Percentiles rank a stretch among this genome's conserved stretches.
Conservation (phyloP, 192 early-diverging fungal genomes). For the Podila horticola region DNA sequence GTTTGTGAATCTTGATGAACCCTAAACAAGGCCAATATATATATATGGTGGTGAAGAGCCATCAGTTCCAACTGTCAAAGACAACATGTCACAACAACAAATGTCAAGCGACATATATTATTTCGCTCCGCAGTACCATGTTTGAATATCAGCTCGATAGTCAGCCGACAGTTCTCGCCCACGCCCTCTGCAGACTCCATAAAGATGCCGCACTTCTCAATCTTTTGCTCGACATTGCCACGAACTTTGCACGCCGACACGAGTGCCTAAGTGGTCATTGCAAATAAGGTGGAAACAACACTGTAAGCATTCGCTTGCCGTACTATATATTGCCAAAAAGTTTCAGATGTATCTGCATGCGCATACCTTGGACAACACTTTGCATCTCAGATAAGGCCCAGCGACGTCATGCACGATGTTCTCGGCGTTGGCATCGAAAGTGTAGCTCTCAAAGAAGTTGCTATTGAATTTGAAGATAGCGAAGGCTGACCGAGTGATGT, state of each 20-base stretch:
- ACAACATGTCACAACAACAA: not conserved
- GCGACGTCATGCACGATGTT: conserved; percentile 19
- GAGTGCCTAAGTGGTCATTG: conserved; percentile 14
- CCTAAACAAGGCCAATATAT: conserved; percentile 4
- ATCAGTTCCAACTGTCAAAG: not conserved
- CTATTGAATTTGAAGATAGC: conserved; percentile 63
- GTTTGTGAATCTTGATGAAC: conserved; percentile 48
- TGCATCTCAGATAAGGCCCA: conserved; percentile 38
- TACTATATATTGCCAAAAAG: not conserved
- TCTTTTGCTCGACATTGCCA: conserved; percentile 39
- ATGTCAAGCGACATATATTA: not conserved
- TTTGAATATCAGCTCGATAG: conserved; percentile 41
- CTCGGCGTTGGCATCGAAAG: conserved; percentile 36
- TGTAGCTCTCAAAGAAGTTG: conserved; percentile 75
- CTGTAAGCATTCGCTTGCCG: not conserved
- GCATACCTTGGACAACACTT: conserved; percentile 30
- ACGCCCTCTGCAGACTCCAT: conserved; percentile 47
- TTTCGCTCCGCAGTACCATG: conserved; percentile 10
- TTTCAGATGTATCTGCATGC: too few relatives aligned
- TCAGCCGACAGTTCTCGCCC: conserved; percentile 36
- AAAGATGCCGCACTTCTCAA: conserved; percentile 30
- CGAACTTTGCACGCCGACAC: conserved; percentile 40
- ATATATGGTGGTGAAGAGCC: not conserved
- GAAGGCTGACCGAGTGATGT: conserved; percentile 74
- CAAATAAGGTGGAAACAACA: not conserved